These are phyloP conservation scores for Penicillium samsonianum DNA, from an alignment of 495 filamentous ascomycete species.

Conservation along the genomic window DNA sequence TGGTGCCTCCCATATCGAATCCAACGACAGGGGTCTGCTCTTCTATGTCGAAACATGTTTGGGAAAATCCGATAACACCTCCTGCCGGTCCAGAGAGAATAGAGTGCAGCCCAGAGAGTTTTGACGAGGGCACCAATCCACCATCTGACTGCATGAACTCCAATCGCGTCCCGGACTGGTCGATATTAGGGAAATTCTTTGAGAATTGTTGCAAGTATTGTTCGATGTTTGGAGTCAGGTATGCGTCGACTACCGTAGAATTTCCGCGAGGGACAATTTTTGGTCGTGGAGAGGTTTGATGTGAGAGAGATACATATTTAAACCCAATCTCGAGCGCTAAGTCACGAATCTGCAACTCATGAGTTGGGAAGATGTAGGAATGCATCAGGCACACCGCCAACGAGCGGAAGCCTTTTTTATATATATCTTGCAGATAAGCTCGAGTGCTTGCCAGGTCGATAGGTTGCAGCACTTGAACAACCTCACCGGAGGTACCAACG, in stretches of 20 bases:
- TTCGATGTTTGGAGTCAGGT: constrained; percentile 20
- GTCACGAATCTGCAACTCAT: constrained; percentile 67
- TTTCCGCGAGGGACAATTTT: constrained; percentile 58
- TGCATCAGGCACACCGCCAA: constrained; percentile 82
- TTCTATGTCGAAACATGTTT: constrained; percentile 12
- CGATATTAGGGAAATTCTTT: constrained; percentile 55
- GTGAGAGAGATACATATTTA: constrained; percentile 62
- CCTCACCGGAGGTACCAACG: constrained; percentile 64
- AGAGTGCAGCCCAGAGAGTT: constrained; percentile 72
- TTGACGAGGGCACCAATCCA: constrained; percentile 72
- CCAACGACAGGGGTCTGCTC: not conserved
- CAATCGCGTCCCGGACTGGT: constrained; percentile 56
- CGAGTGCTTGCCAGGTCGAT: constrained; percentile 47
- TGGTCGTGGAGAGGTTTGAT: constrained; percentile 56
- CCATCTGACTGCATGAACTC: constrained; percentile 90
- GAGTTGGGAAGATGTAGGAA: constrained; percentile 75
- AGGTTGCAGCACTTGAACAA: constrained; percentile 64
- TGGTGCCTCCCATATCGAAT: constrained; percentile 72
- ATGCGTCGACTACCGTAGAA: constrained; percentile 17
- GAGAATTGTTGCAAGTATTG: constrained; percentile 13
- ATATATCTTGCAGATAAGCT: constrained; percentile 59
- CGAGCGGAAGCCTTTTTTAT: constrained; percentile 63
- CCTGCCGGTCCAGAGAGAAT: constrained; percentile 81
- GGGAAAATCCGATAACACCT: constrained; percentile 40
- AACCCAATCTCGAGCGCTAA: constrained; percentile 75